phyloP scores from a whole-genome alignment of 129 eudicot species.

The Logfia minima region DNA sequence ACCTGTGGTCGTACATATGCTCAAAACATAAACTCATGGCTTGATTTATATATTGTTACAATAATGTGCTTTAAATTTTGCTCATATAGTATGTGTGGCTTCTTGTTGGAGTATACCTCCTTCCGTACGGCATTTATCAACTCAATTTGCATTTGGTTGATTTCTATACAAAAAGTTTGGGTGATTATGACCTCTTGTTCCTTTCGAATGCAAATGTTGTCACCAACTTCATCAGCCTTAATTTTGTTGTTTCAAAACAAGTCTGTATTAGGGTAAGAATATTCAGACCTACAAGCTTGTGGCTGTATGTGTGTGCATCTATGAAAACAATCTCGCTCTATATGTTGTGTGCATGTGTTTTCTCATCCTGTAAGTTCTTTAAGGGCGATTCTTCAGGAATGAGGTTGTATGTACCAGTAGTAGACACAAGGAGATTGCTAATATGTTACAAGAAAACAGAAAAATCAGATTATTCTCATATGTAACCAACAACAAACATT shows the following conservation, averaged over 20 bases:
- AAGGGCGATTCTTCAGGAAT: not conserved
- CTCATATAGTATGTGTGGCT: too few relatives aligned
- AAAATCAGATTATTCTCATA: not conserved
- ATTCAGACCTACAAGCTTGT: too few relatives aligned
- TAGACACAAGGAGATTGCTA: not conserved
- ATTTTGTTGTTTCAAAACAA: not conserved
- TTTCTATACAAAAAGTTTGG: too few relatives aligned
- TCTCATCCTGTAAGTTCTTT: not conserved
- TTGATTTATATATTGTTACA: not conserved
- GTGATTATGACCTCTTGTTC: not conserved
- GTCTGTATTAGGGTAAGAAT: too few relatives aligned
- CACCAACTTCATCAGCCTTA: not conserved
- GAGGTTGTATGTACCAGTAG: not conserved
- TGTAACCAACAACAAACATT: not conserved
- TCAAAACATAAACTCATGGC: too few relatives aligned
- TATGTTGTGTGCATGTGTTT: not conserved
- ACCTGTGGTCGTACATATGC: too few relatives aligned
- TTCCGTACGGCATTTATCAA: too few relatives aligned
- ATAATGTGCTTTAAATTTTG: too few relatives aligned
- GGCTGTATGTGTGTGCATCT: too few relatives aligned
- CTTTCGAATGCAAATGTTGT: not conserved
- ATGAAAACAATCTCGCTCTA: too few relatives aligned
- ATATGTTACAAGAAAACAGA: not conserved
- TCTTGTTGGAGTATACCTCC: too few relatives aligned
- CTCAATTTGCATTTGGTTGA: too few relatives aligned